Evolutionary conservation across 2,329 filamentous ascomycete species (phyloP).

Genomic region (Nemania abortiva): DNA sequence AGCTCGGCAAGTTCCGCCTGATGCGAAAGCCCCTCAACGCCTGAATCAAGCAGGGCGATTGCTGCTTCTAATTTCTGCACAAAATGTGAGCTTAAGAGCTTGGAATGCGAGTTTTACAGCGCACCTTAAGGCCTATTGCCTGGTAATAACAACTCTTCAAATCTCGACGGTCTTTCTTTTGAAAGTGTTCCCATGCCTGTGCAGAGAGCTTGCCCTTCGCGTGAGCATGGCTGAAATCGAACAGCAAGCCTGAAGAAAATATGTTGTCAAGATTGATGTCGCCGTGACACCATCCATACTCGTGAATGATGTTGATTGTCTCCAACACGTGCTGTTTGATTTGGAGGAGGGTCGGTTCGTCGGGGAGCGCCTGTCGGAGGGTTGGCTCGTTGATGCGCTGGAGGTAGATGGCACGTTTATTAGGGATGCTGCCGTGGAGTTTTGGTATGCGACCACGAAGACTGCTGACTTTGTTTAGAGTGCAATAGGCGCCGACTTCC

Average conservation of each 20-base stretch:
- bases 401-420: neutral
- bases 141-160: neutral
- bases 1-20: neutral
- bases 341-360: neutral
- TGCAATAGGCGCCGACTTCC: neutral
- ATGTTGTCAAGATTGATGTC: slow-evolving; percentile 1
- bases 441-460: slow-evolving; percentile 1
- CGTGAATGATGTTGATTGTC: slow-evolving; percentile 1
- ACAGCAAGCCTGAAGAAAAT: slow-evolving; percentile 2
- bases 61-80: slow-evolving; percentile 2
- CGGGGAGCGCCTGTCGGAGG: neutral
- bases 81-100: neutral
- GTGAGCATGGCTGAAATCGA: slow-evolving; percentile 5
- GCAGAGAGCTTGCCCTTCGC: slow-evolving; percentile 2
- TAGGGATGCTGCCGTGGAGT: neutral
- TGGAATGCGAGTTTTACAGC: neutral
- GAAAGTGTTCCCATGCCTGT: neutral
- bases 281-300: neutral
- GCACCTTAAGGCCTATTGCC: neutral
- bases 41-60: slow-evolving; percentile 1
- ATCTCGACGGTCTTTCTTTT: neutral
- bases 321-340: neutral
- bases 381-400: neutral
- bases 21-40: neutral
- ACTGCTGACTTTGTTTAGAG: neutral